phyloP scores from a whole-genome alignment of 2,329 filamentous ascomycete species.

The Penicillium olsonii region DNA sequence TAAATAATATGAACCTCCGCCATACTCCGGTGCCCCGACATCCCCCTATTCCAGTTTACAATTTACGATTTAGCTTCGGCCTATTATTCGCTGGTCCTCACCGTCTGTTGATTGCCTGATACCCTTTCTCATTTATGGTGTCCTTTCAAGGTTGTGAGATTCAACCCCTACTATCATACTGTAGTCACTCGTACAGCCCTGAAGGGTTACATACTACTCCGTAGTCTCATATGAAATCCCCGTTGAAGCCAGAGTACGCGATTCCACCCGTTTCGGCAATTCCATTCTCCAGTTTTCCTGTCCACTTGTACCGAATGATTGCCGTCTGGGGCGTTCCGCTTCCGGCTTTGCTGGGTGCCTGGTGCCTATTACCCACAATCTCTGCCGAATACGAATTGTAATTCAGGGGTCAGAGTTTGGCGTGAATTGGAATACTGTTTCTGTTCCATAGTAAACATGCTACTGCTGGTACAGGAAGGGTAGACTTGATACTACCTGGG shows the following conservation, averaged over 20 bases:
- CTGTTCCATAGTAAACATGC: too few relatives aligned
- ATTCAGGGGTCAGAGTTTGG: background rate
- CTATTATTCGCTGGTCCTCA: background rate
- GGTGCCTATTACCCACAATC: background rate
- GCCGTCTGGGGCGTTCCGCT: slow-evolving; percentile 3
- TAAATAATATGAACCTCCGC: slow-evolving; percentile 5
- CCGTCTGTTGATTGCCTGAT: background rate
- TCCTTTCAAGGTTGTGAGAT: too few relatives aligned
- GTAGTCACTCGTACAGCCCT: too few relatives aligned
- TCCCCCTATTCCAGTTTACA: slow-evolving; percentile 1
- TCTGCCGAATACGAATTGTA: background rate
- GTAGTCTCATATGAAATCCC: too few relatives aligned
- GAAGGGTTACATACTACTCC: too few relatives aligned
- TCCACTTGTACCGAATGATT: background rate
- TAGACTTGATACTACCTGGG: too few relatives aligned
- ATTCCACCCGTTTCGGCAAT: background rate
- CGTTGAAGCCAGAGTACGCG: too few relatives aligned
- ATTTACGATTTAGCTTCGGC: background rate
- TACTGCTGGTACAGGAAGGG: too few relatives aligned
- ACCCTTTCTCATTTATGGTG: too few relatives aligned
- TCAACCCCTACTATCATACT: too few relatives aligned
- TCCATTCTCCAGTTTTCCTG: background rate
- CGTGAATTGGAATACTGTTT: too few relatives aligned
- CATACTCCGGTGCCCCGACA: slow-evolving; percentile 6
- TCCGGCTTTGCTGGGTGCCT: slow-evolving; percentile 1